These are phyloP conservation scores for Alternaria consortialis DNA, from an alignment of 2,329 filamentous ascomycete species.

Conservation along the genomic window DNA sequence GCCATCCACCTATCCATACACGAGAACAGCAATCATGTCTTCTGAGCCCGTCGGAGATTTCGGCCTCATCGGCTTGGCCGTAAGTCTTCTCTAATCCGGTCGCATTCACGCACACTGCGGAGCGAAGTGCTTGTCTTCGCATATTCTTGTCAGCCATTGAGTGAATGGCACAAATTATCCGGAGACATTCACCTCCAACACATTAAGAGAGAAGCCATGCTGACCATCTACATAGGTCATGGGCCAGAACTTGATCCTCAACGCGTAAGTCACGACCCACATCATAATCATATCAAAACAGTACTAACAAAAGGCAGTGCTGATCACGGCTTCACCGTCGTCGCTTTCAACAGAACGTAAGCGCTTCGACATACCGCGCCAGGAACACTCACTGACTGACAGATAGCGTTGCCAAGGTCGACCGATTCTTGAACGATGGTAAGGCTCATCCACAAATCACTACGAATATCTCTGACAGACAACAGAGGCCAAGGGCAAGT, in stretches of 20 bases:
- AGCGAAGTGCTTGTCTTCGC: neutral
- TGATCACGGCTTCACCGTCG: slow-evolving; percentile 84
- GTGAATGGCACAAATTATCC: neutral
- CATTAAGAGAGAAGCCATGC: slow-evolving; percentile 16
- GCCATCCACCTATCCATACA: slow-evolving; percentile 9
- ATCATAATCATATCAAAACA: slow-evolving; percentile 18
- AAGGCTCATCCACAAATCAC: slow-evolving; percentile 13
- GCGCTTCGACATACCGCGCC: slow-evolving; percentile 9
- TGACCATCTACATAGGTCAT: slow-evolving; percentile 49
- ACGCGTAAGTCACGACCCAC: slow-evolving; percentile 53
- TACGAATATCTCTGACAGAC: slow-evolving; percentile 34
- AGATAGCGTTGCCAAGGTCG: slow-evolving; percentile 84
- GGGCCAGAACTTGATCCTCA: slow-evolving; percentile 65
- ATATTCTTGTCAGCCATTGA: neutral
- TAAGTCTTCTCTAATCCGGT: slow-evolving; percentile 31
- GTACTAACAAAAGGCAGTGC: slow-evolving; percentile 50
- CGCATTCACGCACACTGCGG: neutral
- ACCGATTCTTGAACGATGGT: slow-evolving; percentile 84
- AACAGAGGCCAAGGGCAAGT: slow-evolving; percentile 73
- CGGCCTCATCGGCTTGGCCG: slow-evolving; percentile 63
- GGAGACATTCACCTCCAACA: neutral
- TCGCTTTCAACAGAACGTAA: slow-evolving; percentile 94
- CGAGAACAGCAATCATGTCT: slow-evolving; percentile 44
- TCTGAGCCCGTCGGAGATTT: slow-evolving; percentile 58
- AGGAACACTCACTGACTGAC: slow-evolving; percentile 29